These are phyloP conservation scores for Barbatosphaeria neglecta DNA, from an alignment of 495 filamentous ascomycete genomes.

Conservation along the genomic window DNA sequence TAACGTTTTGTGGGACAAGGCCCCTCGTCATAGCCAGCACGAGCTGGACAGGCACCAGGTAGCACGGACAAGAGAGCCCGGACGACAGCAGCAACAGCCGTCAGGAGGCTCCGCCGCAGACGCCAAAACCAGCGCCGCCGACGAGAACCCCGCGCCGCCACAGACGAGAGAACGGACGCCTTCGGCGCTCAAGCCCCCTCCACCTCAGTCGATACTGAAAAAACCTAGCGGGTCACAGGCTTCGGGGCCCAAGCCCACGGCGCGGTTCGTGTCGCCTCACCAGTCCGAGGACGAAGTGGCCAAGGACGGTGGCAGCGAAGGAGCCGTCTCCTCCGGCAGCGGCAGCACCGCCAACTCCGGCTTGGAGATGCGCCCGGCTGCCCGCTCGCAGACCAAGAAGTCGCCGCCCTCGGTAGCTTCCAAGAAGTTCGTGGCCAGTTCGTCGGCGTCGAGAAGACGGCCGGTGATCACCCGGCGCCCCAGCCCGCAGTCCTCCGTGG, in stretches of 20 bases:
- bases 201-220: slow-evolving; percentile 40
- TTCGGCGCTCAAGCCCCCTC: slow-evolving; percentile 17
- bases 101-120: neutral
- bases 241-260: slow-evolving; percentile 37
- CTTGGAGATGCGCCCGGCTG: slow-evolving; percentile 5
- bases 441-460: slow-evolving; percentile 22
- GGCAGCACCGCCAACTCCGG: slow-evolving; percentile 6
- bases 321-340: slow-evolving; percentile 7
- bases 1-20: no score
- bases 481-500: slow-evolving; percentile 30
- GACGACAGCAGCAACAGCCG: neutral
- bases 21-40: neutral
- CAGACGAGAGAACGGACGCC: slow-evolving; percentile 15
- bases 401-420: slow-evolving; percentile 5
- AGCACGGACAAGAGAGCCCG: neutral
- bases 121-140: slow-evolving; percentile 1
- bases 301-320: slow-evolving; percentile 6
- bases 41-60: neutral
- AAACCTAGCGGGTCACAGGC: slow-evolving; percentile 38
- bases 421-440: slow-evolving; percentile 26
- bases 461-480: slow-evolving; percentile 24
- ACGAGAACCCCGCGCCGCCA: slow-evolving; percentile 5
- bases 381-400: slow-evolving; percentile 6
- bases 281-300: slow-evolving; percentile 24
- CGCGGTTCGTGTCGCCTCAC: slow-evolving; percentile 38